Conservation (phyloP, 768 basidiomycete species). For the Tulasnella sp. region DNA sequence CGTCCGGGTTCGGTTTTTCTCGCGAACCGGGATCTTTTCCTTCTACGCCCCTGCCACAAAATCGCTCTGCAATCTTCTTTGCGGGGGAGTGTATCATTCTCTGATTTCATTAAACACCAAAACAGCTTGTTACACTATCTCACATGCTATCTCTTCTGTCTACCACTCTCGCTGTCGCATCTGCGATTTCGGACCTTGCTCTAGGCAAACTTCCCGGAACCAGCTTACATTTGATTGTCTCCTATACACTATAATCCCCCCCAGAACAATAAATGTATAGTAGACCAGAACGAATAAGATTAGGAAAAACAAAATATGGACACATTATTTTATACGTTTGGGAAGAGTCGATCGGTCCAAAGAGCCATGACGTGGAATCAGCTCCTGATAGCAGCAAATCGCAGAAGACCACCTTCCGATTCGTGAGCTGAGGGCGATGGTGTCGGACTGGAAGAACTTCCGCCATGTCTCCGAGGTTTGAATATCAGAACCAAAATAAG, state of each 20-base stretch:
- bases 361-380: background rate
- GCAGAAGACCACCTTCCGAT: background rate
- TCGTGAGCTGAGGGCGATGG: background rate
- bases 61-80: background rate
- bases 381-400: background rate
- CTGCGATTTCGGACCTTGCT: background rate
- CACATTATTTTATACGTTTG: background rate
- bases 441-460: background rate
- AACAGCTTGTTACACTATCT: background rate
- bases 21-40: background rate
- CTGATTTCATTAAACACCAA: background rate
- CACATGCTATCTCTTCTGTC: background rate
- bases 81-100: background rate
- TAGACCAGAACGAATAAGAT: background rate
- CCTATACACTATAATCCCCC: background rate
- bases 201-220: background rate
- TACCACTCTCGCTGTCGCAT: background rate
- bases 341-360: background rate
- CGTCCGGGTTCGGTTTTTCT: background rate
- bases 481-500: slow-evolving; percentile 83
- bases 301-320: background rate
- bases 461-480: slow-evolving; percentile 54
- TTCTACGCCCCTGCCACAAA: too few species aligned
- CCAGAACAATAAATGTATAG: background rate
- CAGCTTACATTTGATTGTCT: too few species aligned